A percentile compares a stretch with the other conserved stretches of the same genome.
phyloP scores from a whole-genome alignment of 164 flowering plant genomes.

The Santalum album region DNA sequence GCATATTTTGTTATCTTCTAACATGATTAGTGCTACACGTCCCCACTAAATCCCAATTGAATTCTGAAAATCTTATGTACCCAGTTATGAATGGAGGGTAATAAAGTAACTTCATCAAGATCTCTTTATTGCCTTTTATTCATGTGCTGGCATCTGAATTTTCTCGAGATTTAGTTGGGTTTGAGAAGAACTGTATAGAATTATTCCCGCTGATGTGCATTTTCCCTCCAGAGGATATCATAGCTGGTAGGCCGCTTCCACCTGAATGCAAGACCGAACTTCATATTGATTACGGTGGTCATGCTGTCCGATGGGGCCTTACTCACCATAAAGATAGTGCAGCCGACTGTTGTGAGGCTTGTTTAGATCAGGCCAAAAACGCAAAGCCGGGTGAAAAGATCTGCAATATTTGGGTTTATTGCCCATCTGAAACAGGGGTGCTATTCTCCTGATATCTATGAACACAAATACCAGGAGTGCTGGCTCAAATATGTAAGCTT shows the following conservation, averaged over 20 bases:
- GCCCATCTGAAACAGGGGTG: constrained; percentile 84
- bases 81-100: too few species aligned
- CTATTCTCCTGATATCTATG: constrained; percentile 87
- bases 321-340: constrained; percentile 94
- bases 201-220: constrained; percentile 2
- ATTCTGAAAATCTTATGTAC: too few species aligned
- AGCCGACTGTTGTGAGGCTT: constrained; percentile 96
- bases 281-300: constrained; percentile 90
- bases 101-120: too few species aligned
- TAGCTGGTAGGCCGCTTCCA: constrained; percentile 74
- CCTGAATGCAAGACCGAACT: constrained; percentile 76
- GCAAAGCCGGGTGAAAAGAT: constrained; percentile 72
- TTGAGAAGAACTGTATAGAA: too few species aligned
- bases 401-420: constrained; percentile 97
- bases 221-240: constrained; percentile 42
- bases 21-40: too few species aligned
- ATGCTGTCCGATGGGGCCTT: constrained; percentile 95
- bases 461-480: constrained; percentile 84
- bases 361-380: constrained; percentile 81
- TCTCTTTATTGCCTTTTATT: too few species aligned
- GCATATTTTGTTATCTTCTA: background rate
- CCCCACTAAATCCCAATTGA: too few species aligned
- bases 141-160: too few species aligned
- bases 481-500: constrained; percentile 89
- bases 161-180: too few species aligned